phyloP scores from a whole-genome alignment of 1,139 yeast species.

The Ashbya aceris region DNA sequence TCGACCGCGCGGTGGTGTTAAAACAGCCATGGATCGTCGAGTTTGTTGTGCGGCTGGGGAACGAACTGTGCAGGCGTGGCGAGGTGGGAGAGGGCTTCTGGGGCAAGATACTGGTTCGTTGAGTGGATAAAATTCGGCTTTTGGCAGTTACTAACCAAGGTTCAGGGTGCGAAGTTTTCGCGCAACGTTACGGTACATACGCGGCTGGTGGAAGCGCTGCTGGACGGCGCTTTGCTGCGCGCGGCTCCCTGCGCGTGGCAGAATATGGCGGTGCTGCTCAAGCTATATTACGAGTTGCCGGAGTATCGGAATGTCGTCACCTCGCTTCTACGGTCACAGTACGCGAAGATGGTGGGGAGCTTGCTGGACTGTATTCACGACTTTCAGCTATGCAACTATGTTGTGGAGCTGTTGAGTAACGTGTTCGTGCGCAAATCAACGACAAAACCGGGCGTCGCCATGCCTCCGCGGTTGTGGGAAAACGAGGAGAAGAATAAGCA shows the following conservation, averaged over 20 bases:
- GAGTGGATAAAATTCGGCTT: not conserved
- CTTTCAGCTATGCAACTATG: slow-evolving; percentile 16
- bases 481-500: slow-evolving; percentile 9
- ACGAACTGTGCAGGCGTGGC: slow-evolving; percentile 12
- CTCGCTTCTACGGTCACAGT: slow-evolving; percentile 10
- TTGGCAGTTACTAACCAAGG: not conserved
- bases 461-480: slow-evolving; percentile 16
- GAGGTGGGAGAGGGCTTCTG: slow-evolving; percentile 18
- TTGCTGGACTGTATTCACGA: slow-evolving; percentile 13
- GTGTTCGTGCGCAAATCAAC: slow-evolving; percentile 14
- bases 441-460: slow-evolving; percentile 9
- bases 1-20: slow-evolving; percentile 2
- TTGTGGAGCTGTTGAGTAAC: slow-evolving; percentile 15
- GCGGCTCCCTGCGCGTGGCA: slow-evolving; percentile 15
- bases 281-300: slow-evolving; percentile 9
- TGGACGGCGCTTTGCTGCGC: slow-evolving; percentile 11
- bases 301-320: slow-evolving; percentile 10
- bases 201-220: slow-evolving; percentile 9
- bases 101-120: slow-evolving; percentile 22
- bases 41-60: slow-evolving; percentile 19
- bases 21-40: slow-evolving; percentile 6
- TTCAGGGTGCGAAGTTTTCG: slow-evolving; percentile 10
- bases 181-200: slow-evolving; percentile 7
- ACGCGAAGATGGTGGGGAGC: slow-evolving; percentile 12
- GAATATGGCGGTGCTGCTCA: slow-evolving; percentile 12